Conservation (phyloP, 2,329 filamentous ascomycete species). For the Acrocalymma vagum region DNA sequence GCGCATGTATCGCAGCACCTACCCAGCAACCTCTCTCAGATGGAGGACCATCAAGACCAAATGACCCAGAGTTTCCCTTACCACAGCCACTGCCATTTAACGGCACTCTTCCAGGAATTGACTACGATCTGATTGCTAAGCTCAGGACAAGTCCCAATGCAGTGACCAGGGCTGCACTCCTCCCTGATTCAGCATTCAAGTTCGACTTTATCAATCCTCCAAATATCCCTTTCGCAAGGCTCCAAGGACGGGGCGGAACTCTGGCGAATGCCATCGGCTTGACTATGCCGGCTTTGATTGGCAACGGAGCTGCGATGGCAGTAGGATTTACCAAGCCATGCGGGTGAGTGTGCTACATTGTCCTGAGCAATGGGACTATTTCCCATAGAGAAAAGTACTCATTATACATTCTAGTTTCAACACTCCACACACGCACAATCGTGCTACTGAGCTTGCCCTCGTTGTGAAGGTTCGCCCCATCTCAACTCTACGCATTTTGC, state of each 20-base stretch:
- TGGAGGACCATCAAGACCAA: too few relatives aligned
- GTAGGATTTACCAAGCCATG: slow-evolving; percentile 14
- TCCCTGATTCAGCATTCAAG: slow-evolving; percentile 11
- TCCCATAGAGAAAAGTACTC: not conserved
- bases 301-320: slow-evolving; percentile 7
- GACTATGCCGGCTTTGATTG: slow-evolving; percentile 11
- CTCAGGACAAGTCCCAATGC: slow-evolving; percentile 5
- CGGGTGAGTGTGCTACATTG: not conserved
- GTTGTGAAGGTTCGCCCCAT: slow-evolving; percentile 42
- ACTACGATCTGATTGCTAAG: slow-evolving; percentile 6
- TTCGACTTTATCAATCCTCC: slow-evolving; percentile 14
- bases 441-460: slow-evolving; percentile 63
- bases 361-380: not conserved
- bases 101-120: slow-evolving; percentile 4
- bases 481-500: too few relatives aligned
- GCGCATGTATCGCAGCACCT: too few relatives aligned
- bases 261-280: slow-evolving; percentile 7
- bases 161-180: slow-evolving; percentile 10
- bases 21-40: too few relatives aligned
- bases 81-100: slow-evolving; percentile 5
- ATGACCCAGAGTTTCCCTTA: slow-evolving; percentile 8
- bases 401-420: slow-evolving; percentile 41
- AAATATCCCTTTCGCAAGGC: slow-evolving; percentile 1
- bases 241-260: slow-evolving; percentile 9
- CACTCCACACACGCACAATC: slow-evolving; percentile 65